Percentiles rank a stretch among this genome's conserved stretches.
Conservation (phyloP, 1,284 basidiomycete genomes). For the Sparassis latifolia region DNA sequence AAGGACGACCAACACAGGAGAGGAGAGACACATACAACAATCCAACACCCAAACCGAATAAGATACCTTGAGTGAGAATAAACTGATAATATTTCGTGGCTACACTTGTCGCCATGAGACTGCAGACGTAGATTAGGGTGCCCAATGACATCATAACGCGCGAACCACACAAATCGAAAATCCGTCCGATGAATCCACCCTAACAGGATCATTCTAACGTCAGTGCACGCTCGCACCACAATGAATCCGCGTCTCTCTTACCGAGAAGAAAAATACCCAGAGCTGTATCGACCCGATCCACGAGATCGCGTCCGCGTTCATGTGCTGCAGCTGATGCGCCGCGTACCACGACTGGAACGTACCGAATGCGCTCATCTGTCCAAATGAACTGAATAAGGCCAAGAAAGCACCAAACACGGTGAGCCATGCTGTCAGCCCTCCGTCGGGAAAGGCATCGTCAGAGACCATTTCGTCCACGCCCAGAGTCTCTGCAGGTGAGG, state of each 20-base stretch:
- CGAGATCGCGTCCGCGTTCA: conserved; percentile 33
- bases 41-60: conserved; percentile 30
- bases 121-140: conserved; percentile 26
- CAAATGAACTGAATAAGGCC: conserved; percentile 33
- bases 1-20: no score
- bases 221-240: background rate
- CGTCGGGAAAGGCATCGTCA: conserved; percentile 13
- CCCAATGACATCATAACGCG: conserved; percentile 27
- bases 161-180: conserved; percentile 31
- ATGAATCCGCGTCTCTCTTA: conserved; percentile 16
- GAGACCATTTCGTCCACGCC: no score
- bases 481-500: no score
- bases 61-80: conserved; percentile 31
- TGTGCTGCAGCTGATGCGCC: conserved; percentile 29
- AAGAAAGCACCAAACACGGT: conserved; percentile 30
- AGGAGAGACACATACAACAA: conserved; percentile 24
- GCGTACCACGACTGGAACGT: conserved; percentile 40
- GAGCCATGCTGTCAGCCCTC: conserved; percentile 29
- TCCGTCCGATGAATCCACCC: conserved; percentile 27
- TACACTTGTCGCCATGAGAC: conserved; percentile 32
- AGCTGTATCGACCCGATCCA: conserved; percentile 44
- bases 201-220: background rate
- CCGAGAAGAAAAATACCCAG: conserved; percentile 32
- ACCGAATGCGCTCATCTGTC: conserved; percentile 32
- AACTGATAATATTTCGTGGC: conserved; percentile 30